Conservation (phyloP, 805 yeast species). For the Pichia californica region DNA sequence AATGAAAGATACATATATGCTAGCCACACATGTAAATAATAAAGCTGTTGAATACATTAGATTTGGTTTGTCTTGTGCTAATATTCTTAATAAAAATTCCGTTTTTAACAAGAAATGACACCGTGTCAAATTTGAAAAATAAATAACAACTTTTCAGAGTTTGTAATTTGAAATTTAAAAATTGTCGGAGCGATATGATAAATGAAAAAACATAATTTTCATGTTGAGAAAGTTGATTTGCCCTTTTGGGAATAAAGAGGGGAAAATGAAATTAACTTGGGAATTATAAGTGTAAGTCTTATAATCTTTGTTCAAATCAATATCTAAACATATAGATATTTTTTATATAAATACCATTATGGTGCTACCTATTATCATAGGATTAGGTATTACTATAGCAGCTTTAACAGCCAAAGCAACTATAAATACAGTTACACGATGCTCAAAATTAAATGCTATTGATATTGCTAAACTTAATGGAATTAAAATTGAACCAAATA, state of each 20-base stretch:
- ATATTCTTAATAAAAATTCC: too few species aligned
- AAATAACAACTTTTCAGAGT: not conserved
- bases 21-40: constrained; percentile 36
- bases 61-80: too few species aligned
- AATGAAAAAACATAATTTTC: not conserved
- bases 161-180: not conserved
- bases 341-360: not conserved
- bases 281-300: too few species aligned
- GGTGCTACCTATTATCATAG: constrained; percentile 45
- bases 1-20: constrained; percentile 81
- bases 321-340: too few species aligned
- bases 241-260: not conserved
- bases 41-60: constrained; percentile 8
- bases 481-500: constrained; percentile 14
- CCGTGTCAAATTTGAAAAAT: not conserved
- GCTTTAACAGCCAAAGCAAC: constrained; percentile 43
- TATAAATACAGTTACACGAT: constrained; percentile 28
- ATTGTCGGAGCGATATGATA: too few species aligned
- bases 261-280: too few species aligned
- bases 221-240: not conserved
- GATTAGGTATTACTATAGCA: constrained; percentile 46
- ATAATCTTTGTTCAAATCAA: too few species aligned
- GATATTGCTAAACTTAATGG: constrained; percentile 37
- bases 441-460: constrained; percentile 27
- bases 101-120: too few species aligned